These are phyloP conservation scores for Ophidiomyces ophidiicola DNA, from an alignment of 2,329 filamentous ascomycete genomes.

Conservation along the genomic window DNA sequence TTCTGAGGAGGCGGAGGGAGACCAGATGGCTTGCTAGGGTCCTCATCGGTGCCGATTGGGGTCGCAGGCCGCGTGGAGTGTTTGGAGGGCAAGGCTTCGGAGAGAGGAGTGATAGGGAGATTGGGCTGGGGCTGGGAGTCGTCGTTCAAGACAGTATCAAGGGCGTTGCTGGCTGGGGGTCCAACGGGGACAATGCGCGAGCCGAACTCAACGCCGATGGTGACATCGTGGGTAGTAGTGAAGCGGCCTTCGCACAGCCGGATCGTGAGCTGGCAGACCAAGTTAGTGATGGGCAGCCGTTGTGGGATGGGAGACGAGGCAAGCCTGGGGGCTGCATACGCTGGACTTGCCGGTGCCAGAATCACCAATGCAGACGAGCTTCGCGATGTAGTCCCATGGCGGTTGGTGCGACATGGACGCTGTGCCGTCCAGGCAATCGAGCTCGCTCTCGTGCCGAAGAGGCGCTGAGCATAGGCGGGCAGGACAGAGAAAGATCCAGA, in stretches of 20 bases:
- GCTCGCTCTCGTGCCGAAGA: too few relatives aligned
- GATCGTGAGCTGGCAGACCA: slow-evolving; percentile 60
- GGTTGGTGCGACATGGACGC: slow-evolving; percentile 41
- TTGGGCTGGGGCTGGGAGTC: slow-evolving; percentile 10
- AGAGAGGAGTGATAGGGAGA: slow-evolving; percentile 7
- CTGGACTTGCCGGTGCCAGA: slow-evolving; percentile 89
- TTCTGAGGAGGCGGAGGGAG: slow-evolving; percentile 29
- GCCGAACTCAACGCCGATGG: slow-evolving; percentile 92
- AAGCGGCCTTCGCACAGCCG: slow-evolving; percentile 95
- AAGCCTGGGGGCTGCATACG: slow-evolving; percentile 40
- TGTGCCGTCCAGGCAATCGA: too few relatives aligned
- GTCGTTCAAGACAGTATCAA: slow-evolving; percentile 40
- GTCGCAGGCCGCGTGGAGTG: slow-evolving; percentile 11
- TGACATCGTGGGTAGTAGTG: slow-evolving; percentile 88
- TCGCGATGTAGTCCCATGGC: slow-evolving; percentile 97
- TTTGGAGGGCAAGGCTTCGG: slow-evolving; percentile 9
- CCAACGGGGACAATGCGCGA: slow-evolving; percentile 85
- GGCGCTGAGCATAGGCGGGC: too few relatives aligned
- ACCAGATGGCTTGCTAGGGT: slow-evolving; percentile 16
- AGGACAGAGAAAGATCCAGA: too few relatives aligned
- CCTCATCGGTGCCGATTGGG: slow-evolving; percentile 15
- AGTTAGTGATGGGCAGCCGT: slow-evolving; percentile 2
- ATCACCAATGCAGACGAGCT: slow-evolving; percentile 95
- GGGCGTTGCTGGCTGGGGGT: slow-evolving; percentile 56
- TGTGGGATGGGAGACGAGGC: background rate